These are phyloP conservation scores for Magnusiomyces paraingens DNA, from an alignment of 1,139 yeast species.

Conservation along the genomic window DNA sequence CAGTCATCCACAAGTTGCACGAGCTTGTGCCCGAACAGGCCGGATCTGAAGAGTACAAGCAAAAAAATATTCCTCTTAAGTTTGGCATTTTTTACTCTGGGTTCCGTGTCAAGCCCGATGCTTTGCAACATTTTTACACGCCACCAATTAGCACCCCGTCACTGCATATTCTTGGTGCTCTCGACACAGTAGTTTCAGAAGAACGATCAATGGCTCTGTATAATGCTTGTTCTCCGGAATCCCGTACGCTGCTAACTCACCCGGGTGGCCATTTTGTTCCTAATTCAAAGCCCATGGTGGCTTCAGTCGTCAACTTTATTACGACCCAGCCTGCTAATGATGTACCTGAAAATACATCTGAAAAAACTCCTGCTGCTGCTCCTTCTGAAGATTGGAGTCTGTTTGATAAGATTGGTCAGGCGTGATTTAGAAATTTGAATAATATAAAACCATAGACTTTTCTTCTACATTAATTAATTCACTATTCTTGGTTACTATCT, in stretches of 20 bases:
- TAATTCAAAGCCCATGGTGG: slow-evolving; percentile 54
- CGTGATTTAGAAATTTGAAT: no score
- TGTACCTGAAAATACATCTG: slow-evolving; percentile 5
- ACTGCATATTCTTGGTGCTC: slow-evolving; percentile 75
- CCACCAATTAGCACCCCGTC: slow-evolving; percentile 47
- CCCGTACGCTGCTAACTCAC: slow-evolving; percentile 51
- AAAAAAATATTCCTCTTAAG: slow-evolving; percentile 44
- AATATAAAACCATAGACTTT: no score
- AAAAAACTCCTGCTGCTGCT: not conserved
- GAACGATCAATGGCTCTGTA: slow-evolving; percentile 55
- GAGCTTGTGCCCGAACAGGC: not conserved
- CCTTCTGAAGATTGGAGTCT: no score
- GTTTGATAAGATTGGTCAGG: no score
- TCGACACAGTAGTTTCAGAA: slow-evolving; percentile 85
- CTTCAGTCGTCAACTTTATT: slow-evolving; percentile 39
- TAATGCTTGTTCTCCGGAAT: slow-evolving; percentile 44
- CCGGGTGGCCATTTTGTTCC: slow-evolving; percentile 90
- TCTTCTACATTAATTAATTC: no score
- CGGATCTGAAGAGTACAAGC: not conserved
- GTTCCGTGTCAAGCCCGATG: slow-evolving; percentile 53
- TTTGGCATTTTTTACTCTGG: slow-evolving; percentile 77
- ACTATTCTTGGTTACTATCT: no score
- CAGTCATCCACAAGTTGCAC: slow-evolving; percentile 23
- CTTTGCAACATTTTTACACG: slow-evolving; percentile 46
- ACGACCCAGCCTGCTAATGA: slow-evolving; percentile 3